Base-by-base conservation (phyloP, 345 rosid genomes). In the Stellera chamaejasme region DNA sequence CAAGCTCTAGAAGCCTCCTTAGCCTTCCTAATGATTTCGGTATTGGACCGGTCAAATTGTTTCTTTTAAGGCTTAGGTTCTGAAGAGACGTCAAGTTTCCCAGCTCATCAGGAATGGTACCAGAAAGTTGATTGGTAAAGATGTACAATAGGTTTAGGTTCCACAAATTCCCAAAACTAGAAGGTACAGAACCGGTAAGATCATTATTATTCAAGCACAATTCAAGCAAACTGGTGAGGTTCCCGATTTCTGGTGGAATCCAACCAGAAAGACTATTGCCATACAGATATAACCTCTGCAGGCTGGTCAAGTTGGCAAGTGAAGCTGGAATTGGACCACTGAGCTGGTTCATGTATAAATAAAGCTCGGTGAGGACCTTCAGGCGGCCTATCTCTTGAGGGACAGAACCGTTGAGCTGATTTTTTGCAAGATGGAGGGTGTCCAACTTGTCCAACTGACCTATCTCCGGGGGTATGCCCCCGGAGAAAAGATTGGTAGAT, bases 231-330 rank as follows among this genome's bases (percentile, higher is more conserved):
- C 27, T 50, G 48, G 8, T 13, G 19, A 77, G 44, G 8, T 41
- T 57, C 48, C 72, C 75, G 2, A 74, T 10, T n/a, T 71, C 48
- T n/a, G 45, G 13, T 5, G 79, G 77, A 13, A 68, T 60, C 15
- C 26, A 43, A 27, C 67, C 67, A 0, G 52, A 25, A 42, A 73
- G 68, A 2, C 13, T 26, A 54, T 73, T 73, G 42, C 36, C 19
- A 42, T 39, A 32, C 12, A 73, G 61, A 54, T 62, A 25, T 25
- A 69, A 53, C 2, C 1, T 0, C 5, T 23, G 11, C 5, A 66
- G 46, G 1, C 27, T 66, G 4, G 43, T 58, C 11, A 66, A 39
- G 12, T 63, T 71, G 27, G 50, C 52, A 0, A 64, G 10, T 43
- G 52, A 56, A 48, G 62, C 11, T 15, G 68, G 62, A 27, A 65